A percentile compares a stretch with the other conserved stretches of the same genome.
Evolutionary conservation across 805 yeast species (phyloP).

Genomic region (Ogataea zsoltii): DNA sequence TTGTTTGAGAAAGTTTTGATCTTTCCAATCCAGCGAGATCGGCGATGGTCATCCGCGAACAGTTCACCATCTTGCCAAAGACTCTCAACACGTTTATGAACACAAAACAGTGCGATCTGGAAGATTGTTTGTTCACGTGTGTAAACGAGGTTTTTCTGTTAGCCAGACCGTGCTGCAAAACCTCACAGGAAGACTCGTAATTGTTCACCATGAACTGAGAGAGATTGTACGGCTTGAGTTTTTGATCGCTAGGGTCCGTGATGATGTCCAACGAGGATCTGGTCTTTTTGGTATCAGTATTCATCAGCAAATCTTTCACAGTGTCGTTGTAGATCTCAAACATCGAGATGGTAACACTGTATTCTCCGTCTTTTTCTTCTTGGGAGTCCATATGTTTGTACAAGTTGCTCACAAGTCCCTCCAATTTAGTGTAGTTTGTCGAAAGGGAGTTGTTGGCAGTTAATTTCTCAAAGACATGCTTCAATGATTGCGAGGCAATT

Average conservation of each 20-base stretch:
- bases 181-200: conserved; percentile 37
- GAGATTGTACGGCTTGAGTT: conserved; percentile 44
- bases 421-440: conserved; percentile 9
- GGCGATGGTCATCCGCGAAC: conserved; percentile 46
- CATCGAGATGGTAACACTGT: conserved; percentile 49
- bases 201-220: conserved; percentile 42
- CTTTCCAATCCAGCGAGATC: conserved; percentile 57
- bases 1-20: conserved; percentile 44
- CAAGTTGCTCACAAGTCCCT: conserved; percentile 16
- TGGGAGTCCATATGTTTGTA: conserved; percentile 4
- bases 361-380: conserved; percentile 12
- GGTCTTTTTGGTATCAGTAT: conserved; percentile 16
- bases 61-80: conserved; percentile 24
- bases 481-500: conserved; percentile 20
- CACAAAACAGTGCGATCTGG: conserved; percentile 55
- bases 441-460: conserved; percentile 10
- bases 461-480: conserved; percentile 24
- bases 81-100: conserved; percentile 39
- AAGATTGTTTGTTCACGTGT: conserved; percentile 42
- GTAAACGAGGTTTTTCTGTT: conserved; percentile 44
- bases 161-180: conserved; percentile 41
- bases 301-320: conserved; percentile 40
- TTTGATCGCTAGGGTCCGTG: conserved; percentile 44
- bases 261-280: conserved; percentile 40
- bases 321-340: conserved; percentile 54